These are phyloP conservation scores for Gossypium rotundifolium DNA, from an alignment of 345 rosid species.

Conservation along the genomic window DNA sequence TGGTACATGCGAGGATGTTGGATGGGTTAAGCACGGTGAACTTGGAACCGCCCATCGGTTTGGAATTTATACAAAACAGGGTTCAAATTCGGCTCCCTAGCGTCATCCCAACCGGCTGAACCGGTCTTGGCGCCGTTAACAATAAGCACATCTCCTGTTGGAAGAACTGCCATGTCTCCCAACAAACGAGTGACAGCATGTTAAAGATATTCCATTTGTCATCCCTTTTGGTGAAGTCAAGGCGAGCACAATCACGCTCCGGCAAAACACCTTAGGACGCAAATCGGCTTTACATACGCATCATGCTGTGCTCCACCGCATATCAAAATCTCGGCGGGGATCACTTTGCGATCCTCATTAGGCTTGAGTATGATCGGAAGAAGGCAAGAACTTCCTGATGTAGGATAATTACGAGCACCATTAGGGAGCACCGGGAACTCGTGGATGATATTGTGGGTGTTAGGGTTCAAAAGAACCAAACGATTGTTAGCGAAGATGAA, in stretches of 20 bases:
- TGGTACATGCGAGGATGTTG: conserved; percentile 65
- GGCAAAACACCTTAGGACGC: conserved; percentile 17
- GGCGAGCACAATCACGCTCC: conserved; percentile 21
- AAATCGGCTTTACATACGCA: conserved; percentile 34
- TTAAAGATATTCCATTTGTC: conserved; percentile 50
- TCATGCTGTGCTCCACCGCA: conserved; percentile 58
- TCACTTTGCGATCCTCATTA: conserved; percentile 6
- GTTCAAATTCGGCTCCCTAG: conserved; percentile 50
- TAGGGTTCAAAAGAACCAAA: conserved; percentile 52
- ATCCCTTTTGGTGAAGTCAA: conserved; percentile 30
- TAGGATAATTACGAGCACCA: conserved; percentile 79
- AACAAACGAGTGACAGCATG: conserved; percentile 68
- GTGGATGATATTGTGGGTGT: conserved; percentile 33
- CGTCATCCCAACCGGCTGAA: conserved; percentile 60
- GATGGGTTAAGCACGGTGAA: conserved; percentile 35
- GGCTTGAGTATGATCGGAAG: conserved; percentile 49
- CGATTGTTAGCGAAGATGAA: conserved; percentile 77
- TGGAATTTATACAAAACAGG: conserved; percentile 45
- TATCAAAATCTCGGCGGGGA: conserved; percentile 45
- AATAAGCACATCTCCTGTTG: conserved; percentile 61
- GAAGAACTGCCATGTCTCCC: conserved; percentile 72
- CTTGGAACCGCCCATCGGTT: conserved; percentile 16
- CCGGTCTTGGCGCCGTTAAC: conserved; percentile 80
- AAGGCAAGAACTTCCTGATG: conserved; percentile 56
- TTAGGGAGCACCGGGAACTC: conserved; percentile 66